Evolutionary conservation across 768 basidiomycete genomes (phyloP).

Genomic region (Panus rudis): DNA sequence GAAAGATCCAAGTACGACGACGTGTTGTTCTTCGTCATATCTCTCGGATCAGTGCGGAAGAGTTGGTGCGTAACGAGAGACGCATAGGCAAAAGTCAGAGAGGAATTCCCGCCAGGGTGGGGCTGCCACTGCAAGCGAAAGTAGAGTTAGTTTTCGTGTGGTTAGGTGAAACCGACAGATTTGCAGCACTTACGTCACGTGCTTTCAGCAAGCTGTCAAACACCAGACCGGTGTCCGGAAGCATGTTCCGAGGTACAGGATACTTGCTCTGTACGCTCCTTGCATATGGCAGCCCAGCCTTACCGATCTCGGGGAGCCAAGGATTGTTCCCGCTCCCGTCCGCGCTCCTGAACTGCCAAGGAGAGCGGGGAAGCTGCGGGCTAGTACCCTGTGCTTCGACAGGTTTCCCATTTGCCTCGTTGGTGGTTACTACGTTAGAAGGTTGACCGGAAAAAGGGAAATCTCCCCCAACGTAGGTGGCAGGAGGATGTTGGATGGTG

Average conservation of each 20-base stretch:
- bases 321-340: conserved; percentile 49
- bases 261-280: conserved; percentile 41
- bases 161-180: no score
- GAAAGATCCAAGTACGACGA: conserved; percentile 52
- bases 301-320: conserved; percentile 39
- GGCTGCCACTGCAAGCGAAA: conserved; percentile 11
- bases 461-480: conserved; percentile 13
- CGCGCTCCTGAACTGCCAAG: conserved; percentile 32
- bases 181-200: conserved; percentile 20
- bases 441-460: conserved; percentile 2
- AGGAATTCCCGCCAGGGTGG: conserved; percentile 28
- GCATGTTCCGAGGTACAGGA: conserved; percentile 31
- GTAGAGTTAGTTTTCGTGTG: no score
- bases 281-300: conserved; percentile 45
- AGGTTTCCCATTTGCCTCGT: not conserved
- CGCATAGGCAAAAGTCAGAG: conserved; percentile 22
- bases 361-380: conserved; percentile 14
- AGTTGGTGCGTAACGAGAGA: conserved; percentile 21
- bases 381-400: not conserved
- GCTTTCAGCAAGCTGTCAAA: conserved; percentile 33
- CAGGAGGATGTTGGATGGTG: conserved; percentile 27
- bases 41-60: conserved; percentile 40
- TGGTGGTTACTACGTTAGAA: not conserved
- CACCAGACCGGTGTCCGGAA: conserved; percentile 41
- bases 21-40: conserved; percentile 44